phyloP scores from a whole-genome alignment of 2,329 filamentous ascomycete genomes.

The Fusarium agapanthi region DNA sequence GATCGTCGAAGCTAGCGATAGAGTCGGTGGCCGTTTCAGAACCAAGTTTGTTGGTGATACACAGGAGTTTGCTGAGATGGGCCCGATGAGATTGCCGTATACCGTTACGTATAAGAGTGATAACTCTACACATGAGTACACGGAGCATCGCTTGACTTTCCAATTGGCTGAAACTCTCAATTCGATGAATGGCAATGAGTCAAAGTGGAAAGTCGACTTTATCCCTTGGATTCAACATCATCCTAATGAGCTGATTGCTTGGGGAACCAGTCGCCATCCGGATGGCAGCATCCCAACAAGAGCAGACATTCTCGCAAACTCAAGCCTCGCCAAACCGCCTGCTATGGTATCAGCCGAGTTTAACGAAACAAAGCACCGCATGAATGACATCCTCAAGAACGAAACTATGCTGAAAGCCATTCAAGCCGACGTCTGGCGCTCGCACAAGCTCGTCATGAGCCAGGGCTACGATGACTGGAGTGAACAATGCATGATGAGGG shows the following conservation, averaged over 20 bases:
- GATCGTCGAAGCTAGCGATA: slow-evolving; percentile 67
- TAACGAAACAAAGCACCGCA: slow-evolving; percentile 7
- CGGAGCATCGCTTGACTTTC: slow-evolving; percentile 72
- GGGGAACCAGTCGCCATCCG: background rate
- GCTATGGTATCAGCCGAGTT: background rate
- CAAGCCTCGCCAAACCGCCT: background rate
- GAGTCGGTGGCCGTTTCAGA: slow-evolving; percentile 70
- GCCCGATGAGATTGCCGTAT: slow-evolving; percentile 71
- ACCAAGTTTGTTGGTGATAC: slow-evolving; percentile 67
- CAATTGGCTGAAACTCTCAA: slow-evolving; percentile 70
- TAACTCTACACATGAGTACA: slow-evolving; percentile 67
- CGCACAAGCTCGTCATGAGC: slow-evolving; percentile 4
- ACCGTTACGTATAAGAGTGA: slow-evolving; percentile 58
- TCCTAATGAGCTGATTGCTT: slow-evolving; percentile 16
- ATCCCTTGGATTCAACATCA: slow-evolving; percentile 66
- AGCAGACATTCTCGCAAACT: background rate
- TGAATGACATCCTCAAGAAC: slow-evolving; percentile 27
- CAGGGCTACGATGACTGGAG: slow-evolving; percentile 11
- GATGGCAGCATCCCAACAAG: slow-evolving; percentile 1
- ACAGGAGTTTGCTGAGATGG: slow-evolving; percentile 57
- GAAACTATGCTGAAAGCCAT: slow-evolving; percentile 12
- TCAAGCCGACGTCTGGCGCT: slow-evolving; percentile 11
- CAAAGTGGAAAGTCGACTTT: slow-evolving; percentile 63
- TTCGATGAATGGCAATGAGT: slow-evolving; percentile 61
- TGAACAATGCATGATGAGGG: slow-evolving; percentile 14